phyloP scores from a whole-genome alignment of 2,329 filamentous ascomycete genomes.

The Huntiella abstrusa region DNA sequence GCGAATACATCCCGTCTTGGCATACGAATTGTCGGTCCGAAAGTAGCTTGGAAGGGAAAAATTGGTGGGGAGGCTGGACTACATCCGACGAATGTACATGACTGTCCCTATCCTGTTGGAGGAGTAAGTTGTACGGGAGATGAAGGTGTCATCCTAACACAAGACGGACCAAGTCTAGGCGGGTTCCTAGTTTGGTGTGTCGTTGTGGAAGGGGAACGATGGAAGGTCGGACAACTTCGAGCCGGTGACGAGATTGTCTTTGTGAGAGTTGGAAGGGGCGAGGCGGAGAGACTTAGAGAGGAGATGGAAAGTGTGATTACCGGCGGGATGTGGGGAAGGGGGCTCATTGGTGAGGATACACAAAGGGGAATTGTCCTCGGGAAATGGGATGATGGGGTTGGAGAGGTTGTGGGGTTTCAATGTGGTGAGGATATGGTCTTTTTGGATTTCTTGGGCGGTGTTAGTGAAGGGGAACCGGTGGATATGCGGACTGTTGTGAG shows the following conservation, averaged over 20 bases:
- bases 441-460: constrained; percentile 18
- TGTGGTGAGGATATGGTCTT: constrained; percentile 20
- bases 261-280: constrained; percentile 15
- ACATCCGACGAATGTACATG: constrained; percentile 25
- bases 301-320: neutral
- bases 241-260: constrained; percentile 22
- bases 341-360: neutral
- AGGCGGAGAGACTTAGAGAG: constrained; percentile 11
- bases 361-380: neutral
- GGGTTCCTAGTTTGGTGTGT: constrained; percentile 23
- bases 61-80: constrained; percentile 21
- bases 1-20: constrained; percentile 24
- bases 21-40: constrained; percentile 21
- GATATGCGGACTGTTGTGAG: constrained; percentile 18
- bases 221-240: constrained; percentile 23
- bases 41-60: constrained; percentile 20
- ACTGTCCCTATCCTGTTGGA: constrained; percentile 22
- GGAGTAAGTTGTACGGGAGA: constrained; percentile 26
- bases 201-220: constrained; percentile 22
- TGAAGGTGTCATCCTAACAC: constrained; percentile 21
- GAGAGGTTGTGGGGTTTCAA: constrained; percentile 15
- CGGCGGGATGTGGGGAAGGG: neutral
- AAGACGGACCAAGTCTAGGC: constrained; percentile 24
- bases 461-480: constrained; percentile 15
- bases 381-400: neutral